Percentiles rank a stretch among this genome's conserved stretches.
Conservation (phyloP, 1,284 basidiomycete species). For the Laetiporus sulphureus region DNA sequence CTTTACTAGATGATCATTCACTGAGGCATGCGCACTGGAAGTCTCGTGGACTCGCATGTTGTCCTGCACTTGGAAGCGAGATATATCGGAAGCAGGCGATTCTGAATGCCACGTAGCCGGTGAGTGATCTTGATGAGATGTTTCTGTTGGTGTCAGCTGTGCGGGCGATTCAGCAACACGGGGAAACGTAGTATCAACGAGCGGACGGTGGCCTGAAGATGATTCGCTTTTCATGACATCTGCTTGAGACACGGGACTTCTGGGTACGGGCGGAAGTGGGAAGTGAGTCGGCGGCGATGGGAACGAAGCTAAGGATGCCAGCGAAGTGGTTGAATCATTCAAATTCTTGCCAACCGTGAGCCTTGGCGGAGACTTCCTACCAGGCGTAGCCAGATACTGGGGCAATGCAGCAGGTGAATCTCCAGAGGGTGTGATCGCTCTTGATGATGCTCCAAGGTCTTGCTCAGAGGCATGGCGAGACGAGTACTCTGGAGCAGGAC, state of each 20-base stretch:
- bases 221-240: slow-evolving; percentile 1
- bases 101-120: no score
- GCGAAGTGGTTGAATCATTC: slow-evolving; percentile 25
- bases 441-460: slow-evolving; percentile 8
- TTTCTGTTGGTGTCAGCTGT: not conserved
- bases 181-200: slow-evolving; percentile 1
- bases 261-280: slow-evolving; percentile 45
- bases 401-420: slow-evolving; percentile 13
- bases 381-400: slow-evolving; percentile 2
- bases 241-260: no score
- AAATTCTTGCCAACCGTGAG: slow-evolving; percentile 4
- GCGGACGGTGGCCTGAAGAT: not conserved
- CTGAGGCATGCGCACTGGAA: no score
- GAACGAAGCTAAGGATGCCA: slow-evolving; percentile 64
- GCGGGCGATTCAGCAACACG: slow-evolving; percentile 2
- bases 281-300: slow-evolving; percentile 66
- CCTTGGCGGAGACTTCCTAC: not conserved
- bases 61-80: slow-evolving; percentile 5
- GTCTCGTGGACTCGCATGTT: no score
- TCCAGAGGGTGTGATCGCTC: slow-evolving; percentile 16
- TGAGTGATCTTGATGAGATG: no score
- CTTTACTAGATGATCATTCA: no score
- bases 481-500: slow-evolving; percentile 19
- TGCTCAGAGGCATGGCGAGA: slow-evolving; percentile 18
- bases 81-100: slow-evolving; percentile 1